Conservation (phyloP, 768 basidiomycete genomes). For the Calocybe cyanea region DNA sequence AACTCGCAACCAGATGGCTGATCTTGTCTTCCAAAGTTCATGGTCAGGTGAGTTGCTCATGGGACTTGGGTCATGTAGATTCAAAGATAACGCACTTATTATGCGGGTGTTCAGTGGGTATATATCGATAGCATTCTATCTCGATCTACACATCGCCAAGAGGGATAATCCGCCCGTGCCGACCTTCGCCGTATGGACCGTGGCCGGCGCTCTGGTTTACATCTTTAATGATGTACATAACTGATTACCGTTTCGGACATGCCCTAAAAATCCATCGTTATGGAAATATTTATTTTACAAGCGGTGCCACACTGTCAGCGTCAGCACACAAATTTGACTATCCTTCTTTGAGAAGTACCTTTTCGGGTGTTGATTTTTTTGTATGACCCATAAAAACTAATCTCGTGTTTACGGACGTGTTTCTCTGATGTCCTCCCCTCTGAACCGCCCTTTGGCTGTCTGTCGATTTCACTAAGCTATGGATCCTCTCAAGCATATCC, state of each 20-base stretch:
- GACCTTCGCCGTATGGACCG: constrained; percentile 24
- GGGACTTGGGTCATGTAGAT: constrained; percentile 8
- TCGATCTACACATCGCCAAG: constrained; percentile 14
- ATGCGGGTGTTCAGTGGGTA: background rate
- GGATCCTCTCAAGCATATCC: constrained; percentile 12
- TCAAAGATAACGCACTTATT: background rate
- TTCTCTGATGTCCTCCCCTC: constrained; percentile 14
- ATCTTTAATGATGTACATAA: constrained; percentile 16
- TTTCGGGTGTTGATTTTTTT: constrained; percentile 24
- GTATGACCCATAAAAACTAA: constrained; percentile 31
- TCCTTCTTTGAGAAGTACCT: constrained; percentile 36
- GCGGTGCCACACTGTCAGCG: constrained; percentile 25
- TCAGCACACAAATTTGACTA: constrained; percentile 18
- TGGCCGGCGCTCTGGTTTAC: constrained; percentile 17
- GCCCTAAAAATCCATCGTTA: constrained; percentile 29
- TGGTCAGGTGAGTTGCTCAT: constrained; percentile 13
- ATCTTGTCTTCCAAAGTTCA: constrained; percentile 1
- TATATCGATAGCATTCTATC: constrained; percentile 3
- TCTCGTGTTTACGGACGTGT: constrained; percentile 9
- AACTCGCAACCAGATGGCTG: background rate
- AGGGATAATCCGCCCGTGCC: constrained; percentile 9
- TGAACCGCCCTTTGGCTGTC: constrained; percentile 5
- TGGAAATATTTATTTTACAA: constrained; percentile 29
- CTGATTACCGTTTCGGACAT: constrained; percentile 28
- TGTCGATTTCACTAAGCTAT: constrained; percentile 5